These are phyloP conservation scores for Senna tora DNA, from an alignment of 306 rosid species.

Conservation along the genomic window DNA sequence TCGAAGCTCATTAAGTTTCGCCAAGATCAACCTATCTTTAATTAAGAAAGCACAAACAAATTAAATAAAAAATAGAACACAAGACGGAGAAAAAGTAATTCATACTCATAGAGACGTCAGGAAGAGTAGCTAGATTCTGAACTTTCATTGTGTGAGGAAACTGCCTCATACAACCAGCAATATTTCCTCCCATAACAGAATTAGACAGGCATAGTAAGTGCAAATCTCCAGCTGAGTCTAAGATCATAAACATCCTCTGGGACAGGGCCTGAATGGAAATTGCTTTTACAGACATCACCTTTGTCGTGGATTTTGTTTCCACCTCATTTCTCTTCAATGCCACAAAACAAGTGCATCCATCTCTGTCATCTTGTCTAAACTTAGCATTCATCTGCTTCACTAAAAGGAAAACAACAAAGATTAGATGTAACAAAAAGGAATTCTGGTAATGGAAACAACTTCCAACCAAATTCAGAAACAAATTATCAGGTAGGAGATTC, in stretches of 20 bases:
- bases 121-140: slow-evolving; percentile 65
- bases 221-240: slow-evolving; percentile 81
- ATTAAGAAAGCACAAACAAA: slow-evolving; percentile 20
- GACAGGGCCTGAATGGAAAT: slow-evolving; percentile 79
- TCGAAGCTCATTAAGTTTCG: slow-evolving; percentile 3
- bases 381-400: slow-evolving; percentile 65
- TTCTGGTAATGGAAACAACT: slow-evolving; percentile 27
- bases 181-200: slow-evolving; percentile 59
- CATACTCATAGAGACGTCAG: slow-evolving; percentile 68
- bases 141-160: slow-evolving; percentile 69
- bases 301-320: slow-evolving; percentile 49
- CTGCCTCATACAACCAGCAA: slow-evolving; percentile 52
- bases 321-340: slow-evolving; percentile 52
- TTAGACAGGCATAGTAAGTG: slow-evolving; percentile 62
- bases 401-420: slow-evolving; percentile 47
- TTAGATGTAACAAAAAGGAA: slow-evolving; percentile 41
- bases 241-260: slow-evolving; percentile 59
- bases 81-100: slow-evolving; percentile 36
- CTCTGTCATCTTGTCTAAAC: slow-evolving; percentile 51
- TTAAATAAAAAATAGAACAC: neutral
- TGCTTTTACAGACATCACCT: slow-evolving; percentile 55
- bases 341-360: slow-evolving; percentile 68
- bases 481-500: slow-evolving; percentile 24
- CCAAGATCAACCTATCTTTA: slow-evolving; percentile 25
- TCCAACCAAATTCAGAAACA: slow-evolving; percentile 19